Percentiles rank a stretch among this genome's conserved stretches.
phyloP scores from a whole-genome alignment of 2,329 filamentous ascomycete species.

The Conoideocrella luteorostrata region DNA sequence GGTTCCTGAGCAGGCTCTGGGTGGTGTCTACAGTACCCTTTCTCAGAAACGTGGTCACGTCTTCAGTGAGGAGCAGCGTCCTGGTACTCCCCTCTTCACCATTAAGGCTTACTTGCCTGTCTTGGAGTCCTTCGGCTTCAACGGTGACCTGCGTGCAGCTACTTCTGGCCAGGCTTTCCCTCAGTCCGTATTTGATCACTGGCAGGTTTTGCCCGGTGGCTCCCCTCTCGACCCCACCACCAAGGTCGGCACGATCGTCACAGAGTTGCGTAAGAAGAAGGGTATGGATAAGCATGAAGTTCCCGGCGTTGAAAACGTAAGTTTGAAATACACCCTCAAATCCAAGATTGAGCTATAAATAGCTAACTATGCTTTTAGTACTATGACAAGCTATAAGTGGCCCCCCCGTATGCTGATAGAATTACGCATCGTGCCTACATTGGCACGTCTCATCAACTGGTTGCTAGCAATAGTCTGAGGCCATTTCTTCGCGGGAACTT shows the following conservation, averaged over 20 bases:
- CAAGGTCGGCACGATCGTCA: slow-evolving; percentile 78
- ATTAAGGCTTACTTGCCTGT: slow-evolving; percentile 97
- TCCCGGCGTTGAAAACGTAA: slow-evolving; percentile 91
- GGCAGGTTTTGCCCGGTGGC: slow-evolving; percentile 92
- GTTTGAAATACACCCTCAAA: slow-evolving; percentile 31
- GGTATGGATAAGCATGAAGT: slow-evolving; percentile 97
- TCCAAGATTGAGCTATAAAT: neutral
- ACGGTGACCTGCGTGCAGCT: slow-evolving; percentile 86
- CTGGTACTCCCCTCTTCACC: slow-evolving; percentile 98
- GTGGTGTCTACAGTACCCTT: slow-evolving; percentile 99
- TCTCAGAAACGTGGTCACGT: slow-evolving; percentile 98
- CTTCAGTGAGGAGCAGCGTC: slow-evolving; percentile 96
- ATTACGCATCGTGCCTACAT: slow-evolving; percentile 36
- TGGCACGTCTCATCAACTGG: slow-evolving; percentile 36
- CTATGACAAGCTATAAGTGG: slow-evolving; percentile 95
- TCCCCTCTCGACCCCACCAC: slow-evolving; percentile 77
- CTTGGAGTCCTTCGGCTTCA: slow-evolving; percentile 99
- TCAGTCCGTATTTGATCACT: slow-evolving; percentile 98
- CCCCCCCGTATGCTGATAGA: slow-evolving; percentile 38
- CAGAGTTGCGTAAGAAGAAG: slow-evolving; percentile 96
- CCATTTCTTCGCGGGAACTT: slow-evolving; percentile 18
- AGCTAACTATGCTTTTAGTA: slow-evolving; percentile 51
- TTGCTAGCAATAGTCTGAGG: slow-evolving; percentile 26
- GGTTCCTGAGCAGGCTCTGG: slow-evolving; percentile 97
- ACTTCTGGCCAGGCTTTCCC: slow-evolving; percentile 99